Evolutionary conservation across 192 early-diverging fungal genomes (phyloP).

Genomic region (Coemansia sp.): DNA sequence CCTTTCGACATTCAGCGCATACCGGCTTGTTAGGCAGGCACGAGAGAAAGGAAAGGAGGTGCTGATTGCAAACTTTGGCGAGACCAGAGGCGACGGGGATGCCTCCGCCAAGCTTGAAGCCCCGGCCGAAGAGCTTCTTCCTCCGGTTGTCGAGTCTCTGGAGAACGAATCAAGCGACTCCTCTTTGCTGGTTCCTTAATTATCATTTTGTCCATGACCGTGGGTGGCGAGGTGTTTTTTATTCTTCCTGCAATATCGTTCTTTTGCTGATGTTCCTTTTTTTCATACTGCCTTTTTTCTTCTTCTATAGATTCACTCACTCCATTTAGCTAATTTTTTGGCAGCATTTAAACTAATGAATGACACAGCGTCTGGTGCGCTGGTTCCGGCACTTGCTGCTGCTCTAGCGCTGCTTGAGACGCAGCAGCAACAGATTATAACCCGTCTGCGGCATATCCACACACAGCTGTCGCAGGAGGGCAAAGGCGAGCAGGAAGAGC

Average conservation of each 20-base stretch:
- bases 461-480: conserved; percentile 19
- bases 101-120: conserved; percentile 38
- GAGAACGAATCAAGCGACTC: neutral
- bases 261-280: too few species aligned
- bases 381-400: conserved; percentile 25
- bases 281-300: too few species aligned
- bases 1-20: conserved; percentile 81
- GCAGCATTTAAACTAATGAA: conserved; percentile 16
- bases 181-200: neutral
- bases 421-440: conserved; percentile 33
- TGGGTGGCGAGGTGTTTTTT: neutral
- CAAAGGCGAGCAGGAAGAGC: conserved; percentile 18
- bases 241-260: neutral
- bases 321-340: neutral
- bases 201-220: neutral
- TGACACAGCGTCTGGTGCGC: conserved; percentile 8
- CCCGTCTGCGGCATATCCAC: conserved; percentile 16
- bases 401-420: conserved; percentile 25
- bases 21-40: conserved; percentile 70
- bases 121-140: conserved; percentile 33
- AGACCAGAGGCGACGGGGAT: conserved; percentile 68
- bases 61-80: conserved; percentile 72
- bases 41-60: conserved; percentile 62
- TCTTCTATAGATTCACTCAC: neutral
- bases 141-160: conserved; percentile 17